These are phyloP conservation scores for Orobanche coerulescens DNA, from an alignment of 257 asterid species.

Conservation along the genomic window DNA sequence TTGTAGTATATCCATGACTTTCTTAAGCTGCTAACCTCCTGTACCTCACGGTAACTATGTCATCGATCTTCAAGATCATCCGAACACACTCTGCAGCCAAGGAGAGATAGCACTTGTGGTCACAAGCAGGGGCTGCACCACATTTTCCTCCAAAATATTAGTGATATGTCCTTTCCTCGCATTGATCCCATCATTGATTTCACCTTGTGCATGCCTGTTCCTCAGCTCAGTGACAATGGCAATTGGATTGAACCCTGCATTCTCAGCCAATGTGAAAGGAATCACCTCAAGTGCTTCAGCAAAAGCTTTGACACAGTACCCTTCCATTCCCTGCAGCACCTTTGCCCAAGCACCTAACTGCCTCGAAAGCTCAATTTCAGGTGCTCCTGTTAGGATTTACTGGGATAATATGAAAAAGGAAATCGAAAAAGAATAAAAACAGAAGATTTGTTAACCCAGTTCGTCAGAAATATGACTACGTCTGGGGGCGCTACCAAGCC, in stretches of 20 bases:
- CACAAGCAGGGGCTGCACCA: conserved; percentile 93
- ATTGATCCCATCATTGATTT: conserved; percentile 90
- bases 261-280: conserved; percentile 96
- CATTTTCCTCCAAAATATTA: conserved; percentile 94
- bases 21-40: too few relatives aligned
- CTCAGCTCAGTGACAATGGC: conserved; percentile 91
- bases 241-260: conserved; percentile 94
- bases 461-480: too few relatives aligned
- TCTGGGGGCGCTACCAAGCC: too few relatives aligned
- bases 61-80: conserved; percentile 98
- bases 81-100: conserved; percentile 96
- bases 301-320: conserved; percentile 81
- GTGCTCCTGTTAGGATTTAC: too few relatives aligned
- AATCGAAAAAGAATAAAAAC: too few relatives aligned
- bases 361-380: conserved; percentile 95
- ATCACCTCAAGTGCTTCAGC: conserved; percentile 97
- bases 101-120: conserved; percentile 87
- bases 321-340: conserved; percentile 97
- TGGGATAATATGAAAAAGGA: too few relatives aligned
- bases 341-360: conserved; percentile 98
- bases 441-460: too few relatives aligned
- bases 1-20: too few relatives aligned
- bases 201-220: conserved; percentile 98
- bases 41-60: conserved; percentile 97
- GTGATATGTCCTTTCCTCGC: conserved; percentile 99